These are phyloP conservation scores for Acacia confusa DNA, from an alignment of 306 rosid species.

Conservation along the genomic window DNA sequence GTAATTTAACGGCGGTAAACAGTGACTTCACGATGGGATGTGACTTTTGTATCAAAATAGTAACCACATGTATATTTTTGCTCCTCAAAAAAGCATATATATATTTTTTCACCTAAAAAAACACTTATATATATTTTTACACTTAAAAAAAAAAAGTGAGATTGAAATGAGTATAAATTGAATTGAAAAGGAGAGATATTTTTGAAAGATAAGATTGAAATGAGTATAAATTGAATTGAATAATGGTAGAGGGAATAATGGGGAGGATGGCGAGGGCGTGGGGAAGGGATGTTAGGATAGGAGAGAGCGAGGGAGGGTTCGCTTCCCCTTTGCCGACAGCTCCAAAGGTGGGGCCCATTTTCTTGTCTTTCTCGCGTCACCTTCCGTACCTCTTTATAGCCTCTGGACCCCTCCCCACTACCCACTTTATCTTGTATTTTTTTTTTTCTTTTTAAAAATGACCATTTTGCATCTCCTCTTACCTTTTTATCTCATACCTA, in stretches of 20 bases:
- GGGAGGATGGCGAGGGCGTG: background rate
- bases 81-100: too few species aligned
- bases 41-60: too few species aligned
- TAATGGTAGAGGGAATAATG: background rate
- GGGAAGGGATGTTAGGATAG: background rate
- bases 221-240: background rate
- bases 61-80: too few species aligned
- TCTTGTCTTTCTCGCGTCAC: slow-evolving; percentile 31
- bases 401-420: background rate
- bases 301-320: slow-evolving; percentile 4
- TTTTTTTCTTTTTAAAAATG: too few species aligned
- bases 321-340: slow-evolving; percentile 64
- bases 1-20: too few species aligned
- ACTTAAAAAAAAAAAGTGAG: too few species aligned
- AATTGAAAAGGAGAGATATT: background rate
- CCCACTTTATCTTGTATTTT: background rate
- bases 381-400: background rate
- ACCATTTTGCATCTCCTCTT: too few species aligned
- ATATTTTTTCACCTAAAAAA: too few species aligned
- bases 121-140: too few species aligned
- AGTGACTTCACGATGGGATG: too few species aligned
- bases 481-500: too few species aligned
- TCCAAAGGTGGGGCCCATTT: slow-evolving; percentile 32
- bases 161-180: too few species aligned
- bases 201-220: background rate